phyloP scores from a whole-genome alignment of 352 stramenopile genomes.

The Pythium monospermum region DNA sequence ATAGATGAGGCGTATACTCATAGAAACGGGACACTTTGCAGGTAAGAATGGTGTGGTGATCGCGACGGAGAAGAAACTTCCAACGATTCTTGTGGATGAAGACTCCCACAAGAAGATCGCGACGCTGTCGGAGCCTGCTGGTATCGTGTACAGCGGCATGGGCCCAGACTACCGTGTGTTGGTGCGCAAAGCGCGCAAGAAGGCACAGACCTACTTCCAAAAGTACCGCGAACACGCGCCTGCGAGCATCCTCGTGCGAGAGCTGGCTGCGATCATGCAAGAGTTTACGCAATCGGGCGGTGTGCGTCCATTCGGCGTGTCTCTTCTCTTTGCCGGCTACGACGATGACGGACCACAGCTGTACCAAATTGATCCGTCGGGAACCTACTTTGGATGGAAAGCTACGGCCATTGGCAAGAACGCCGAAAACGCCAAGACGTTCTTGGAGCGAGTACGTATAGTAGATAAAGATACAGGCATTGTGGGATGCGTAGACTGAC shows the following conservation, averaged over 20 bases:
- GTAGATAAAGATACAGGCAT: neutral
- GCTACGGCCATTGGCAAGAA: slow-evolving; percentile 99
- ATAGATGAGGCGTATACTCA: too few relatives aligned
- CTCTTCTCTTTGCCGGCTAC: slow-evolving; percentile 96
- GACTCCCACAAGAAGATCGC: slow-evolving; percentile 96
- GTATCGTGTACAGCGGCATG: slow-evolving; percentile 97
- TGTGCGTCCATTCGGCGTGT: slow-evolving; percentile 98
- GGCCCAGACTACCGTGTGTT: slow-evolving; percentile 99
- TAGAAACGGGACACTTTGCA: slow-evolving; percentile 24
- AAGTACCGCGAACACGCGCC: slow-evolving; percentile 95
- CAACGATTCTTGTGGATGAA: slow-evolving; percentile 94
- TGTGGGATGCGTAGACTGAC: neutral
- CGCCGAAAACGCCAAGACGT: slow-evolving; percentile 98
- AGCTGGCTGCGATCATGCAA: slow-evolving; percentile 98
- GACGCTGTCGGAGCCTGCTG: slow-evolving; percentile 85
- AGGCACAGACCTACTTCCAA: slow-evolving; percentile 93
- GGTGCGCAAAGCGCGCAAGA: slow-evolving; percentile 94
- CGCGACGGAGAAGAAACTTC: slow-evolving; percentile 98
- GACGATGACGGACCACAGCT: slow-evolving; percentile 97
- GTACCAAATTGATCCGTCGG: slow-evolving; percentile 98
- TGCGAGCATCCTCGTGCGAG: slow-evolving; percentile 93
- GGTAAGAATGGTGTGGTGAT: slow-evolving; percentile 99
- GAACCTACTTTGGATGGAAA: slow-evolving; percentile 99
- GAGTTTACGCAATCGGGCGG: slow-evolving; percentile 98
- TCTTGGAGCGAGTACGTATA: slow-evolving; percentile 95